Evolutionary conservation across 208 protist genomes (phyloP), one percentile per base, ranked within the genome.

Genomic region (Crithidia sp.): DNA sequence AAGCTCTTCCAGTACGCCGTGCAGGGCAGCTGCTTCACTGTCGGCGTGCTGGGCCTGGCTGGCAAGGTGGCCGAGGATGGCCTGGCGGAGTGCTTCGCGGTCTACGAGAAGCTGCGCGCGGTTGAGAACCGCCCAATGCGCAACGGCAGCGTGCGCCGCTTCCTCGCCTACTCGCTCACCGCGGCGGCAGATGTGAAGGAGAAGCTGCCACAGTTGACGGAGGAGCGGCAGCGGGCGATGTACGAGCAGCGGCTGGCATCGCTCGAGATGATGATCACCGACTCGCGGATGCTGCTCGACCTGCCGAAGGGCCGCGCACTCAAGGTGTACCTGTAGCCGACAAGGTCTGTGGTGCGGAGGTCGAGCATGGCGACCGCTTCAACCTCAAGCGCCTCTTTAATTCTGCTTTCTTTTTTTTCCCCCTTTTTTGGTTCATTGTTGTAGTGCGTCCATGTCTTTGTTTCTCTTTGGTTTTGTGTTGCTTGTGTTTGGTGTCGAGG

Each of bases 1-100:
- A 74, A 61, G 13, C 71, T 87, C 7, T 81, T 87, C 57, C 83
- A 82, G 58, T 86, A 82, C 65, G 86, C 86, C 28, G 63, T 91
- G 36, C 76, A 79, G 14, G 76, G 81, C 43, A 74, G 77, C 49
- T 88, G 86, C 69, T 69, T 80, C 71, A 87, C 79, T 16, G 81
- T 83, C 14, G 68, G 76, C 17, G 40, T 77, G 12, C 62, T 86
- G 49, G 75, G 77, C 14, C 63, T 85, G 19, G 58, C 64, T 16
- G 66, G 66, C 13, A 78, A 74, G 60, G 54, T 74, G 16, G 62
- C 53, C 36, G 72, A 78, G 28, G 71, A 76, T 28, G 58, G 55
- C 5, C 62, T 83, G 19, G 44, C 17, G 19, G 68, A 81, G 13
- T 57, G 61, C 55, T 37, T 84, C 17, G 19, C 54, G 16, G n/a